A percentile compares a stretch with the other conserved stretches of the same genome.
Conservation (phyloP, 257 asterid species). For the Anisodus acutangulus region DNA sequence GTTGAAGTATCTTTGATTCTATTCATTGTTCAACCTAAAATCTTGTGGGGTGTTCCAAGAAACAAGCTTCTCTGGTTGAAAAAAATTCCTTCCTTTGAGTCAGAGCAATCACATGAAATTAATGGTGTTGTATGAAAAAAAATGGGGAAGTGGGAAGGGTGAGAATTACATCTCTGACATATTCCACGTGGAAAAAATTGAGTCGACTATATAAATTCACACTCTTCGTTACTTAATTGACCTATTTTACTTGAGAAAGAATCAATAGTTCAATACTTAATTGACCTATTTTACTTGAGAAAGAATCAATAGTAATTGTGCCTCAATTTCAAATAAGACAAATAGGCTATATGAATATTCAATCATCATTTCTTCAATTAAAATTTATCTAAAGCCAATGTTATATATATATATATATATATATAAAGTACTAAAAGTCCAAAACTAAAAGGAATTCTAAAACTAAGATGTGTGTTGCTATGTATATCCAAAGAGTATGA, state of each 20-base stretch:
- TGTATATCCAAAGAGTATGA: slow-evolving; percentile 50
- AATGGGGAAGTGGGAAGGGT: neutral
- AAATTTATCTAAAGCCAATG: neutral
- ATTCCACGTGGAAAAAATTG: neutral
- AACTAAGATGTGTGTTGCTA: slow-evolving; percentile 26
- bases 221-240: too few species aligned
- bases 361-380: neutral
- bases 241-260: neutral
- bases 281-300: neutral
- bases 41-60: slow-evolving; percentile 7
- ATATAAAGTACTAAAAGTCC: neutral
- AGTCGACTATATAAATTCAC: too few species aligned
- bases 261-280: too few species aligned
- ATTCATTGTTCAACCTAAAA: neutral
- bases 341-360: too few species aligned
- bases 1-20: slow-evolving; percentile 24
- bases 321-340: neutral
- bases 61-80: neutral
- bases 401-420: neutral
- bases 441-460: neutral
- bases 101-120: slow-evolving; percentile 31
- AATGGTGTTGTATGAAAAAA: neutral
- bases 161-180: neutral
- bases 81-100: neutral
- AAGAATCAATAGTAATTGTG: neutral